Percentiles rank a stretch among this genome's conserved stretches.
These are phyloP conservation scores for Brasenia schreberi DNA, from an alignment of 164 flowering plant genomes.

Conservation along the genomic window DNA sequence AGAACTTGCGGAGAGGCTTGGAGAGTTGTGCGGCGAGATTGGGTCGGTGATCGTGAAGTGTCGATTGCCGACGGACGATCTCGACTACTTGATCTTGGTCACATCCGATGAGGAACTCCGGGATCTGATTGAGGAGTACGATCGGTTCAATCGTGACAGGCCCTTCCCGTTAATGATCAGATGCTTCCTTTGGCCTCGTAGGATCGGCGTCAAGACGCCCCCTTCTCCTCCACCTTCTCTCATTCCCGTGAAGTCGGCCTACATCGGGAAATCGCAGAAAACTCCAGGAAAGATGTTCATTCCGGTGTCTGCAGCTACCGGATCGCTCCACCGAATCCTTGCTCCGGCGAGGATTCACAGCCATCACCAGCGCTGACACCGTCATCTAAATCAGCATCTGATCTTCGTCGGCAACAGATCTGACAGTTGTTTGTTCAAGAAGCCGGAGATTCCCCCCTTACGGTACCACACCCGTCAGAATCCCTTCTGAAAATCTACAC, in stretches of 20 bases:
- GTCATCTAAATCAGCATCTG: background rate
- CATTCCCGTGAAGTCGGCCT: background rate
- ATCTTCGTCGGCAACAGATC: conserved; percentile 2
- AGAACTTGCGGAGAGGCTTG: conserved; percentile 64
- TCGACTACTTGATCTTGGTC: conserved; percentile 73
- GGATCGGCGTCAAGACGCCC: conserved; percentile 22
- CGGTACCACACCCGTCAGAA: conserved; percentile 18
- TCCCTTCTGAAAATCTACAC: conserved; percentile 21
- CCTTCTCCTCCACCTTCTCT: conserved; percentile 25
- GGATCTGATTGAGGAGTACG: conserved; percentile 80
- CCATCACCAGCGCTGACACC: background rate
- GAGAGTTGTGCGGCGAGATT: conserved; percentile 52
- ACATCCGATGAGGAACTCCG: conserved; percentile 81
- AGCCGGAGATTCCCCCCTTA: background rate
- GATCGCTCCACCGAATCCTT: background rate
- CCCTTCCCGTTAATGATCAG: conserved; percentile 48
- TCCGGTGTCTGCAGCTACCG: conserved; percentile 3
- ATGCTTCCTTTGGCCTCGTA: conserved; percentile 38
- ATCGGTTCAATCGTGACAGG: conserved; percentile 25
- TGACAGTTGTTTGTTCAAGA: background rate
- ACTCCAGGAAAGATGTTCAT: background rate
- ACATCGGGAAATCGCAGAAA: background rate
- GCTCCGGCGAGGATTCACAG: background rate
- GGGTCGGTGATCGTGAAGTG: conserved; percentile 48
- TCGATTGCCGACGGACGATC: conserved; percentile 78